Base-by-base conservation (phyloP, 805 yeast species). In the Pichia occidentalis region DNA sequence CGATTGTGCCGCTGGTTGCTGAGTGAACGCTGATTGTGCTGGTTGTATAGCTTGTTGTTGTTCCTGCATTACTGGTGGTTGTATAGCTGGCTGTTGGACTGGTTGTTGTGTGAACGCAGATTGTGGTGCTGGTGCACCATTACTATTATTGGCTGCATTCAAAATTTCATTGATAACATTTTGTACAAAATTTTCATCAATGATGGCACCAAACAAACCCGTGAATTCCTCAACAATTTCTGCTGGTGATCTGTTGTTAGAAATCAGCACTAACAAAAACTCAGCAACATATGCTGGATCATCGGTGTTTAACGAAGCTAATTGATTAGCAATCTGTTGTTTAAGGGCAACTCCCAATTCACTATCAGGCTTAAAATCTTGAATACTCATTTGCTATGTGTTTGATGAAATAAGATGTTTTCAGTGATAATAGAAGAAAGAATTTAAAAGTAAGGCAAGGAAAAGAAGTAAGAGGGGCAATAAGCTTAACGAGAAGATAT, bases 251-350 rank as follows among this genome's bases (percentile, higher is more conserved):
- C 80, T 76, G 49, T 80, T 77, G 47, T 80, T 80, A 11, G 80
- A 77, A 44, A 83, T 79, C 56, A 83, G 64, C 30, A 81, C 70
- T n/a, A 77, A 70, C 40, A 83, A 75, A 52, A 73, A 83, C 57
- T 83, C 92, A 11, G 92, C 84, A 29, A 80, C 77, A 48, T 78
- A 80, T 31, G 61, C 65, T 19, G 71, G 67, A 49, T 75, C 80
- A 39, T 73, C 79, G 9, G 60, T 60, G 42, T 65, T 67, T 19
- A 70, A 44, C 30, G 62, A 60, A 14, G 52, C 52, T 23, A 71
- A 56, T 49, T 64, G 67, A 34, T 57, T 56, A 13, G 70, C 63
- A 7, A 73, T 64, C 28, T 60, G 63, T 17, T 57, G 56, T 49
- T 71, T 71, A 34, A 73, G 49, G 41, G 67, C 68, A 41, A 64